A percentile compares a stretch with the other conserved stretches of the same genome.
Evolutionary conservation across 2,329 filamentous ascomycete species (phyloP).

Genomic region (Penicillium rolfsii): DNA sequence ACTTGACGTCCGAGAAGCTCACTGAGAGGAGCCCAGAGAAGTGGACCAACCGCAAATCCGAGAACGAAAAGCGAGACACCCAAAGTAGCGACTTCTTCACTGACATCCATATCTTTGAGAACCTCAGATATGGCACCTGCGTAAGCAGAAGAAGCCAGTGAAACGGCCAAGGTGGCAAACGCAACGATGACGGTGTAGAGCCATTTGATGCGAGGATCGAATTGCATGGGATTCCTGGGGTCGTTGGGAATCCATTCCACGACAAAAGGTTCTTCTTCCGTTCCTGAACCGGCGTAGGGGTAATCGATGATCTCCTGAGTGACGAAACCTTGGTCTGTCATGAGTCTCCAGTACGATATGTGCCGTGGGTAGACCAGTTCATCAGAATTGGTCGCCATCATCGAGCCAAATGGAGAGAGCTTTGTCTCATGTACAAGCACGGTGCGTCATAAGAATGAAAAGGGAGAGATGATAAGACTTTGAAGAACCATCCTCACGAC

Average conservation of each 20-base stretch:
- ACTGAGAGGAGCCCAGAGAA: constrained; percentile 68
- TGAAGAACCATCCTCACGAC: not conserved
- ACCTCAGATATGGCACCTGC: constrained; percentile 44
- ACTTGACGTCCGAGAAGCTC: constrained; percentile 66
- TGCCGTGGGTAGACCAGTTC: constrained; percentile 11
- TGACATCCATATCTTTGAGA: constrained; percentile 57
- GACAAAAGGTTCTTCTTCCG: constrained; percentile 40
- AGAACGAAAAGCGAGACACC: constrained; percentile 68
- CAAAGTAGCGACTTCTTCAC: constrained; percentile 59
- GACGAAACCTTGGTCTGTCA: constrained; percentile 29
- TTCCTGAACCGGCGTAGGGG: constrained; percentile 37
- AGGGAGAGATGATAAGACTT: not conserved
- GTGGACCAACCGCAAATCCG: constrained; percentile 62
- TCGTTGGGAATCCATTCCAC: constrained; percentile 58
- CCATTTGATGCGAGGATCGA: constrained; percentile 65
- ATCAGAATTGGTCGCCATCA: constrained; percentile 4
- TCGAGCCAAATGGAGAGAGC: not conserved
- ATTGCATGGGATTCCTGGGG: constrained; percentile 67
- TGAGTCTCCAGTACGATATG: constrained; percentile 32
- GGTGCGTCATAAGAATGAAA: not conserved
- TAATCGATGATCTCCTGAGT: constrained; percentile 29
- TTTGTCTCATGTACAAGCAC: not conserved
- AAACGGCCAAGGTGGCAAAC: constrained; percentile 67
- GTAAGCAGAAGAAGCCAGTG: constrained; percentile 68
- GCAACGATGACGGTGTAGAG: constrained; percentile 65